phyloP scores from a whole-genome alignment of 768 basidiomycete species.

The Boletales sp. region DNA sequence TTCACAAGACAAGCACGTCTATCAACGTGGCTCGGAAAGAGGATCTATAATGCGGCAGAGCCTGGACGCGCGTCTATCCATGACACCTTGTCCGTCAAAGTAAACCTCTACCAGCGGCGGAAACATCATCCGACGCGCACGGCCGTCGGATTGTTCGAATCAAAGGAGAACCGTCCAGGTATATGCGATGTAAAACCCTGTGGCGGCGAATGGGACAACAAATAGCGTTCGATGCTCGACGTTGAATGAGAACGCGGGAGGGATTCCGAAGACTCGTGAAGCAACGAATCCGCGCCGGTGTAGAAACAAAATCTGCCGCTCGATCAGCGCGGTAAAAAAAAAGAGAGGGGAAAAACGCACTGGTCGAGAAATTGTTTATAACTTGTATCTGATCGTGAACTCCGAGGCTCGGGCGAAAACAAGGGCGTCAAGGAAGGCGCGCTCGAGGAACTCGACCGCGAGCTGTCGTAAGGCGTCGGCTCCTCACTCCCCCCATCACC shows the following conservation, averaged over 20 bases:
- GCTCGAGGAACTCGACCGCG: slow-evolving; percentile 42
- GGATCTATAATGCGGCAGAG: not conserved
- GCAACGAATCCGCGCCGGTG: slow-evolving; percentile 51
- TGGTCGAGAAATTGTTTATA: slow-evolving; percentile 64
- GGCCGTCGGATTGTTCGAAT: slow-evolving; percentile 27
- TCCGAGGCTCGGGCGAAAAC: slow-evolving; percentile 38
- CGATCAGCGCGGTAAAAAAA: slow-evolving; percentile 1
- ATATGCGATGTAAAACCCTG: slow-evolving; percentile 21
- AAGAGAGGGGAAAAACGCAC: slow-evolving; percentile 38
- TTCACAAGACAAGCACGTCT: not conserved
- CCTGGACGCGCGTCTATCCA: not conserved
- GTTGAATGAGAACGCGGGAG: slow-evolving; percentile 45
- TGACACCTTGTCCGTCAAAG: not conserved
- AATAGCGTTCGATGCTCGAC: slow-evolving; percentile 52
- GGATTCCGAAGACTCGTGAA: slow-evolving; percentile 25
- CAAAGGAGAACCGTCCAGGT: slow-evolving; percentile 24
- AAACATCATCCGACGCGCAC: slow-evolving; percentile 10
- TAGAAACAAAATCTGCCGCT: slow-evolving; percentile 71
- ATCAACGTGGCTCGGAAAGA: not conserved
- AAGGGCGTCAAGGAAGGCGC: slow-evolving; percentile 43
- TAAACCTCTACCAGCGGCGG: not conserved
- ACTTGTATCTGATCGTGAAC: slow-evolving; percentile 32
- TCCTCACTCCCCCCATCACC: slow-evolving; percentile 29
- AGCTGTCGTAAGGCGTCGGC: slow-evolving; percentile 47
- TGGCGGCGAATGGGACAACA: slow-evolving; percentile 35